Conservation (phyloP, 495 filamentous ascomycete genomes). For the Penicillium argentinense region DNA sequence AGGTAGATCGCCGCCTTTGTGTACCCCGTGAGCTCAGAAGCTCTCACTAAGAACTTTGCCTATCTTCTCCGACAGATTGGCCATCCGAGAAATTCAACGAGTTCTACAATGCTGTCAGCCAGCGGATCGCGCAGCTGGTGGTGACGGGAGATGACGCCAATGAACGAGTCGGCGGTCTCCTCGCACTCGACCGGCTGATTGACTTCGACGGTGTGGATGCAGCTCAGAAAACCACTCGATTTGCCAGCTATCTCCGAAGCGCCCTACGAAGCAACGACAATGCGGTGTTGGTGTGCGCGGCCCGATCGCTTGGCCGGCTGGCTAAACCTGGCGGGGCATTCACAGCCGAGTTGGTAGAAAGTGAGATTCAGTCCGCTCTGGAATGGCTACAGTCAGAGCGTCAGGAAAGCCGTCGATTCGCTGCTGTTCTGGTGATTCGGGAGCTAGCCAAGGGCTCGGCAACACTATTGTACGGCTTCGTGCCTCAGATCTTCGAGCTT, state of each 20-base stretch:
- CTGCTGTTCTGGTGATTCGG: conserved; percentile 86
- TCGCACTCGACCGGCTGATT: conserved; percentile 88
- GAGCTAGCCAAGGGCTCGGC: conserved; percentile 89
- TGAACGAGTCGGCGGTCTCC: conserved; percentile 86
- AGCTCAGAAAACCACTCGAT: conserved; percentile 89
- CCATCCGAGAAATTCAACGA: conserved; percentile 71
- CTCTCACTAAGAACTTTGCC: conserved; percentile 9
- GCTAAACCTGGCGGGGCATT: conserved; percentile 90
- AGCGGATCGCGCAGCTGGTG: conserved; percentile 70
- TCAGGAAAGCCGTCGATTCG: conserved; percentile 87
- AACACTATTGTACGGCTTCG: conserved; percentile 89
- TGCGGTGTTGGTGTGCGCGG: conserved; percentile 81
- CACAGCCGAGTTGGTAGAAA: conserved; percentile 94
- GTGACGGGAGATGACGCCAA: conserved; percentile 79
- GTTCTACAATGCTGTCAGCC: conserved; percentile 78
- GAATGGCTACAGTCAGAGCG: conserved; percentile 97
- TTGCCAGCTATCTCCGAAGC: conserved; percentile 80
- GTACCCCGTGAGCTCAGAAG: neutral
- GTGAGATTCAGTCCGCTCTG: conserved; percentile 89
- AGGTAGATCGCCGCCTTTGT: conserved; percentile 33
- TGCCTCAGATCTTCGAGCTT: conserved; percentile 85
- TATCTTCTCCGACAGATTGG: conserved; percentile 56
- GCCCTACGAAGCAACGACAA: conserved; percentile 88
- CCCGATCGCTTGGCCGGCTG: conserved; percentile 81
- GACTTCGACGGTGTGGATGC: conserved; percentile 95